Base-by-base conservation (phyloP, 2,329 filamentous ascomycete species). In the Ophiostoma piceae region DNA sequence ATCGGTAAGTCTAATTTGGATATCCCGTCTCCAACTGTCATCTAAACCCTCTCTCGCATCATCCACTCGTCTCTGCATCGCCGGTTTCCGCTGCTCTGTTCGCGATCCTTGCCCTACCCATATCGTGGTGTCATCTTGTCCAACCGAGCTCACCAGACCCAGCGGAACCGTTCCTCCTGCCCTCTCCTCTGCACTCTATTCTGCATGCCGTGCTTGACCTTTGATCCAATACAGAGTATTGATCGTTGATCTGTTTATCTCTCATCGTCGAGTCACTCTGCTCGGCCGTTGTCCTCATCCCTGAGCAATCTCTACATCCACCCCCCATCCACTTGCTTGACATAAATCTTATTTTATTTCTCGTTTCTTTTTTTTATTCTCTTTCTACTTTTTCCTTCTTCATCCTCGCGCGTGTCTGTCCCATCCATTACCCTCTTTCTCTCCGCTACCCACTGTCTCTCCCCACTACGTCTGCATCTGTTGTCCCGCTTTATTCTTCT, bases 401-500 rank as follows among this genome's bases (percentile, higher is more conserved):
- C 19, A 8, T 41, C 19, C 35, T 39, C 19, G 6, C 19, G 32
- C 35, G 16, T 65, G 9, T 37, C 12, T 64, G 14, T 37, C 29
- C 29, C 29, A 16, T 12, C 29, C 26, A 62, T 32, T 32, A 14
- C 12, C 26, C 9, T 64, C 60, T 19, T 64, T 11, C 16, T 37
- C 51, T 16, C 22, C 51, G 51, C 26, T 62, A 62, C 57, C 57
- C 57, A 32, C 26, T 62, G 14, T 26, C 57, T 32, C 57, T 65
- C 32, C 62, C 62, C 62, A 65, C 62, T n/a, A 39, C 35, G 29
- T 11, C 32, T 65, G 19, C n/a, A 39, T 65, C 62, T 41, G 35
- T n/a, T 22, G 5, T 66, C 35, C 68, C 39, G 65, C 65, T 66
- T 37, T 57, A 65, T 29, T 66, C 32, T 57, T 32, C 39, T 35